Conservation (phyloP, 2,329 filamentous ascomycete species). For the Lecanicillium sp. region DNA sequence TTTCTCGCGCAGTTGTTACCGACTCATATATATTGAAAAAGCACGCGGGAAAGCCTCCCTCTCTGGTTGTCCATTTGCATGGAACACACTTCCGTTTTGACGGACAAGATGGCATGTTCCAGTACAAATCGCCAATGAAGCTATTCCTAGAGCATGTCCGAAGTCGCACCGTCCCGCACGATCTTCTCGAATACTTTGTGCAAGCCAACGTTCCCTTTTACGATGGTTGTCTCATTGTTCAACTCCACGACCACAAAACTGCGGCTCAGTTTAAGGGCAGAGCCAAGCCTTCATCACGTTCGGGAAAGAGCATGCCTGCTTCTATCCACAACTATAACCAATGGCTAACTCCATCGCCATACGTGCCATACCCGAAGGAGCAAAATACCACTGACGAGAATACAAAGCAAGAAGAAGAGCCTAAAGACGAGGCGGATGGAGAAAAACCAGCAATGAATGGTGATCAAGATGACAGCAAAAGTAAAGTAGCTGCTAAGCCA, state of each 20-base stretch:
- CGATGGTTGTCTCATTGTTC: slow-evolving; percentile 89
- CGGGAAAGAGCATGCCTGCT: slow-evolving; percentile 58
- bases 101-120: slow-evolving; percentile 84
- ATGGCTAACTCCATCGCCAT: slow-evolving; percentile 83
- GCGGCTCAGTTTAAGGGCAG: slow-evolving; percentile 51
- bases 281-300: slow-evolving; percentile 39
- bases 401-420: slow-evolving; percentile 18
- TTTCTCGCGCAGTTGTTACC: slow-evolving; percentile 55
- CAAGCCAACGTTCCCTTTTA: slow-evolving; percentile 72
- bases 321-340: slow-evolving; percentile 91
- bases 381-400: slow-evolving; percentile 22
- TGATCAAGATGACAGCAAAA: slow-evolving; percentile 27
- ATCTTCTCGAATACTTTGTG: slow-evolving; percentile 73
- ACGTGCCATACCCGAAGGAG: slow-evolving; percentile 63
- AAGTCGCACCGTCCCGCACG: slow-evolving; percentile 74
- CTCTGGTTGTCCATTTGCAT: slow-evolving; percentile 79
- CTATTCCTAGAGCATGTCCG: slow-evolving; percentile 70
- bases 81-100: slow-evolving; percentile 86
- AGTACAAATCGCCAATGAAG: slow-evolving; percentile 87
- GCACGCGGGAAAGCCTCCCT: slow-evolving; percentile 66
- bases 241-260: slow-evolving; percentile 82
- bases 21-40: slow-evolving; percentile 76
- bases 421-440: slow-evolving; percentile 29
- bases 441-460: slow-evolving; percentile 11
- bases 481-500: slow-evolving; percentile 44